phyloP scores from a whole-genome alignment of 2,329 filamentous ascomycete genomes.

The Epichloe glyceriae region DNA sequence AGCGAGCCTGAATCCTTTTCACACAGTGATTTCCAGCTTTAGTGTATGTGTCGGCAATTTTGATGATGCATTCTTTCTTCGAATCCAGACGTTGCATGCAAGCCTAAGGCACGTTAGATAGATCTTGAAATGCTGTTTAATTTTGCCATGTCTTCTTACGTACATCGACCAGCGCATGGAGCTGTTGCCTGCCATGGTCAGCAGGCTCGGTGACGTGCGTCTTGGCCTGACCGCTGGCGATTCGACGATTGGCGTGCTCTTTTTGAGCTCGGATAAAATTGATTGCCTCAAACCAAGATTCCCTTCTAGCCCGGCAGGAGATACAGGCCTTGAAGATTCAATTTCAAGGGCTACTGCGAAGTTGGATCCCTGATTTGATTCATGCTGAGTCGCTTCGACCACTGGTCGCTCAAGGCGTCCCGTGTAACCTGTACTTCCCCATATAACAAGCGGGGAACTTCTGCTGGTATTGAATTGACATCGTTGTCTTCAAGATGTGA shows the following conservation, averaged over 20 bases:
- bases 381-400: neutral
- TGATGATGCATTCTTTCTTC: neutral
- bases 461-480: neutral
- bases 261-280: slow-evolving; percentile 1
- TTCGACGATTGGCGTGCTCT: neutral
- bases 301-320: neutral
- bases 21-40: slow-evolving; percentile 5
- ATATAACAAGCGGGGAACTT: neutral
- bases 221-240: neutral
- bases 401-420: neutral
- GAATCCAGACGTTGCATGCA: slow-evolving; percentile 2
- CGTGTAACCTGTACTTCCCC: neutral
- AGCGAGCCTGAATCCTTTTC: slow-evolving; percentile 5
- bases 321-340: neutral
- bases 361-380: neutral
- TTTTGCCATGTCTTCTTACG: neutral
- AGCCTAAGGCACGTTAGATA: neutral
- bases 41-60: slow-evolving; percentile 3
- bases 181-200: slow-evolving; percentile 1
- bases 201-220: neutral
- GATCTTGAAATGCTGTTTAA: neutral
- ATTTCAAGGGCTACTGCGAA: neutral
- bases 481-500: neutral
- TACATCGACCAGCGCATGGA: slow-evolving; percentile 5
- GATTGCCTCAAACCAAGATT: neutral